Evolutionary conservation across 2,329 filamentous ascomycete genomes (phyloP).

Genomic region (Ophiostoma tasmaniense): DNA sequence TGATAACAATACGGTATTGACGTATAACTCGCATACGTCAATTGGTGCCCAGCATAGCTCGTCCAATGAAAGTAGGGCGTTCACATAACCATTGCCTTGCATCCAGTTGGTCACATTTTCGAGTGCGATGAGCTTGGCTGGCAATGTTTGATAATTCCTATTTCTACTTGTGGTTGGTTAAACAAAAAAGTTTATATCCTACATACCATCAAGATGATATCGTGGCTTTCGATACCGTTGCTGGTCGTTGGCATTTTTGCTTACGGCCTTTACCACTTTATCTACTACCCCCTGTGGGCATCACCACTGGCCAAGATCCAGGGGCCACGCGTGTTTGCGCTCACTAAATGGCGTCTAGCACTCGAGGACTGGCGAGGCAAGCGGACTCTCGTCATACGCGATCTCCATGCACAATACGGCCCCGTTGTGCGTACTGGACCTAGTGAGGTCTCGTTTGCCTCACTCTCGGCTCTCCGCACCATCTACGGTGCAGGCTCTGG

Average conservation of each 20-base stretch:
- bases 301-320: constrained; percentile 24
- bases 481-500: constrained; percentile 47
- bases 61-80: neutral
- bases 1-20: neutral
- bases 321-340: constrained; percentile 33
- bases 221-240: neutral
- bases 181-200: too few relatives aligned
- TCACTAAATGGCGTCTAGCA: constrained; percentile 38
- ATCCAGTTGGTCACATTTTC: too few relatives aligned
- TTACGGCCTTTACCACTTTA: neutral
- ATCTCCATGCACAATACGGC: constrained; percentile 38
- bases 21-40: neutral
- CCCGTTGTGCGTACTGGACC: constrained; percentile 40
- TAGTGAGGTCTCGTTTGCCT: constrained; percentile 36
- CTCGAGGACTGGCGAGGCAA: constrained; percentile 36
- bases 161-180: too few relatives aligned
- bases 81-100: neutral
- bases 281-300: constrained; percentile 6
- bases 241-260: neutral
- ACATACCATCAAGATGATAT: neutral
- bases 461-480: constrained; percentile 37
- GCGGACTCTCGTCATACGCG: constrained; percentile 34
- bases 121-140: too few relatives aligned
- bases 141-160: too few relatives aligned
- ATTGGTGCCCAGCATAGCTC: neutral